A percentile compares a stretch with the other conserved stretches of the same genome.
phyloP scores from a whole-genome alignment of 2,329 filamentous ascomycete genomes.

The Colletotrichum limetticola region DNA sequence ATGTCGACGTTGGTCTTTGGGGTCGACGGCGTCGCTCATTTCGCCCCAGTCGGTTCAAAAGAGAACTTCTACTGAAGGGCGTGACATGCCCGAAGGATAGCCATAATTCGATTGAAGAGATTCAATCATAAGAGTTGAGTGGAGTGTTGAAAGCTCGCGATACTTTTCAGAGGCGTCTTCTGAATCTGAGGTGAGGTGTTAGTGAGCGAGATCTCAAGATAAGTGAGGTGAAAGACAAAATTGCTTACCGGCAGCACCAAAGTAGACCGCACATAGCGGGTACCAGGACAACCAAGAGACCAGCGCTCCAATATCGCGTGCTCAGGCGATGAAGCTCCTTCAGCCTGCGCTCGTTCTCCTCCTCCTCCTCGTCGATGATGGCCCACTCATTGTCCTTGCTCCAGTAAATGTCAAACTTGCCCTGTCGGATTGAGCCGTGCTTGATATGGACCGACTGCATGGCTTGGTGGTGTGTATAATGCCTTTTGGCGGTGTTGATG shows the following conservation, averaged over 20 bases:
- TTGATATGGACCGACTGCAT: conserved; percentile 12
- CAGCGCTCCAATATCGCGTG: conserved; percentile 13
- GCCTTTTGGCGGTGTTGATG: background rate
- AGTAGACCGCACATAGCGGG: conserved; percentile 25
- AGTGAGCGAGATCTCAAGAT: background rate
- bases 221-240: background rate
- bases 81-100: background rate
- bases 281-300: conserved; percentile 24
- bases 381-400: conserved; percentile 35
- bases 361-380: conserved; percentile 34
- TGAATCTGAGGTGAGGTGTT: background rate
- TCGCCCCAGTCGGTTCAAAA: background rate
- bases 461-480: background rate
- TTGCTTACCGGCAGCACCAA: conserved; percentile 11
- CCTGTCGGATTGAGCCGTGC: conserved; percentile 10
- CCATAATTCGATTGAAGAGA: background rate
- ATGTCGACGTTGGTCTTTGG: background rate
- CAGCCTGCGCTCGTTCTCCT: conserved; percentile 17
- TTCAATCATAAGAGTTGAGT: background rate
- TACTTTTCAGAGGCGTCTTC: background rate
- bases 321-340: conserved; percentile 4
- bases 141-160: background rate
- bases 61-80: background rate
- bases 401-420: conserved; percentile 13
- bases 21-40: background rate